Conservation (phyloP, 2,329 filamentous ascomycete species). For the Aspergillus udagawae region DNA sequence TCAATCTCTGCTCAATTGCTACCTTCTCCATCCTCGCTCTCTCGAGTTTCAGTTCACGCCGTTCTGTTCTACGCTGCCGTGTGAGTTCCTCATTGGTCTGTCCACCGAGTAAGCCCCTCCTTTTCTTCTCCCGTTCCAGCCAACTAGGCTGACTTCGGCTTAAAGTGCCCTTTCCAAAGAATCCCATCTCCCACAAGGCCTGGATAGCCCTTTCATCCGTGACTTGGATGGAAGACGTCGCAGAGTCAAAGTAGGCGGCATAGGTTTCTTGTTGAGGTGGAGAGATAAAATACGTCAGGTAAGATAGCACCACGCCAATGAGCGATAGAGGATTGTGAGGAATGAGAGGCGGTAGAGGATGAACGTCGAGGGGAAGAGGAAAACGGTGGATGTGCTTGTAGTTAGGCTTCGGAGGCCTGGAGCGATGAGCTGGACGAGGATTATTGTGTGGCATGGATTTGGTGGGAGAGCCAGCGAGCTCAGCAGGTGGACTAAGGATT, state of each 20-base stretch:
- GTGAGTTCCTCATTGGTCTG: conserved; percentile 82
- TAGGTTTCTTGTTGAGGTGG: conserved; percentile 62
- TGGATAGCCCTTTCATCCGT: conserved; percentile 71
- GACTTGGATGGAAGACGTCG: conserved; percentile 79
- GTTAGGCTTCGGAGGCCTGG: conserved; percentile 45
- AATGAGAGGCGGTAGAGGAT: conserved; percentile 82
- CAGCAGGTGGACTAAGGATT: conserved; percentile 13
- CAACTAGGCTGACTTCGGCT: conserved; percentile 95
- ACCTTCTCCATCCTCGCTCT: conserved; percentile 83
- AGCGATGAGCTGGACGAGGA: conserved; percentile 20
- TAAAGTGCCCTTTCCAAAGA: conserved; percentile 90
- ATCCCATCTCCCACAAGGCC: conserved; percentile 91
- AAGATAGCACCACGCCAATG: conserved; percentile 72
- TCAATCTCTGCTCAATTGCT: conserved; percentile 68
- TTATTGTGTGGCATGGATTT: conserved; percentile 15
- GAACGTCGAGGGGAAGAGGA: conserved; percentile 73
- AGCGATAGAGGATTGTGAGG: conserved; percentile 90
- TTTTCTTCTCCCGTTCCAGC: conserved; percentile 76
- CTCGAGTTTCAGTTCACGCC: conserved; percentile 83
- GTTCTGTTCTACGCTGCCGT: conserved; percentile 69
- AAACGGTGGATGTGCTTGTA: conserved; percentile 76
- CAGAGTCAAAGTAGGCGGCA: conserved; percentile 72
- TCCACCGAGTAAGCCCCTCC: conserved; percentile 59
- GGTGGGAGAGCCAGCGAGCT: conserved; percentile 7
- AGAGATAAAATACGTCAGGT: conserved; percentile 67